Evolutionary conservation across 352 stramenopile genomes (phyloP), one percentile per base, ranked within the genome.

Genomic region (Phytopythium aichiense): DNA sequence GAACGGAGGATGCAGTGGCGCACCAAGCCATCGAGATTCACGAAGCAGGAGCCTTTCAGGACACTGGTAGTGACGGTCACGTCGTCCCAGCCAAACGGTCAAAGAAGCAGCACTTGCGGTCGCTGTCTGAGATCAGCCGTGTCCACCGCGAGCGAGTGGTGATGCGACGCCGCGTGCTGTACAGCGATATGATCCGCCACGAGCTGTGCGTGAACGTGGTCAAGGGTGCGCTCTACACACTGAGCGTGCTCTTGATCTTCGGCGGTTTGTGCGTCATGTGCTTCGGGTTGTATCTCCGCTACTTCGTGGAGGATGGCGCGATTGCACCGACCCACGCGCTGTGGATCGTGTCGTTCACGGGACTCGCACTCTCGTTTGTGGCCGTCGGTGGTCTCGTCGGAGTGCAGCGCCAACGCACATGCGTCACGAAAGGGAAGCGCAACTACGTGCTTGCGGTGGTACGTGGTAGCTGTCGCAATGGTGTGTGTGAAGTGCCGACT

Each of bases 361-460:
- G 73, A 1, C 50, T 87, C 1, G 73, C 59, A 5, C 54, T 87
- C 38, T 58, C 76, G 2, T 37, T 88, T n/a, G 68, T 81, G 8
- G 81, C 74, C 2, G 54, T 69, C 31, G 53, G 82, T 0, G 72
- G 81, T 0, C 63, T 91, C 12, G 83, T 76, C 22, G 81, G 81
- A 0, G 58, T 88, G 0, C 70, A 89, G n/a, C 69, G 72, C 6
- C 81, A 91, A 33, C 72, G 78, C 15, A 53, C 64, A 37, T 79
- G 79, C 50, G 74, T 86, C 57, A 89, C 76, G 0, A 56, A 83
- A 6, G 81, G 77, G 1, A 63, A 54, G 31, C 73, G 81, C 8
- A 91, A 89, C 59, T 88, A 89, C 48, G 62, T 71, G 0, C 76
- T 91, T 20, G 79, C 75, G 58, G 60, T 74, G 61, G 79, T 89